These are phyloP conservation scores for Podaxis sp. DNA, from an alignment of 768 basidiomycete species.

Conservation along the genomic window DNA sequence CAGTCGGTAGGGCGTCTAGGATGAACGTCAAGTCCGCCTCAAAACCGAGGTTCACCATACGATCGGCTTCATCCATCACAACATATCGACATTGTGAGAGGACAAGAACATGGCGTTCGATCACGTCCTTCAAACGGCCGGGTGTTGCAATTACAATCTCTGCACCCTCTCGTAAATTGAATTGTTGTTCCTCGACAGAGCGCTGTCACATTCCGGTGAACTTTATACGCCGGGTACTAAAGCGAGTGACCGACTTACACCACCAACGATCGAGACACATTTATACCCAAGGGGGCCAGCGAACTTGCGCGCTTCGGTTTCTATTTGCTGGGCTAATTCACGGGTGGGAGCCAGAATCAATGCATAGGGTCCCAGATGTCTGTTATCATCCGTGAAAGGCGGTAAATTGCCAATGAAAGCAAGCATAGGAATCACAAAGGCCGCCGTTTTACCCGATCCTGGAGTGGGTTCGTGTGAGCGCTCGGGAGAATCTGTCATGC, in stretches of 20 bases:
- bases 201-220: conserved; percentile 44
- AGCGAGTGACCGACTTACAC: conserved; percentile 48
- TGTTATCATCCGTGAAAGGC: conserved; percentile 86
- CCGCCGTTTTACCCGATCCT: conserved; percentile 99
- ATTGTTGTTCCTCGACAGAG: conserved; percentile 96
- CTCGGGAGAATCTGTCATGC: background rate
- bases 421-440: conserved; percentile 98
- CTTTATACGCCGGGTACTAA: conserved; percentile 3
- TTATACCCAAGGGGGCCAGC: conserved; percentile 86
- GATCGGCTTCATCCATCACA: conserved; percentile 99
- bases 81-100: conserved; percentile 97
- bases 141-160: conserved; percentile 99
- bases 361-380: conserved; percentile 92
- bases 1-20: conserved; percentile 85
- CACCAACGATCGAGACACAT: conserved; percentile 98
- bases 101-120: conserved; percentile 94
- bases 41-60: conserved; percentile 98
- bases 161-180: conserved; percentile 95
- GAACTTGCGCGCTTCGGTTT: conserved; percentile 90
- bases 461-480: conserved; percentile 8
- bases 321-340: conserved; percentile 97
- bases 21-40: conserved; percentile 94
- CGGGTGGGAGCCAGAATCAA: conserved; percentile 96
- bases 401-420: conserved; percentile 89
- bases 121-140: conserved; percentile 96